phyloP scores from a whole-genome alignment of 176 grass and related monocot genomes.

The Lolium rigidum region DNA sequence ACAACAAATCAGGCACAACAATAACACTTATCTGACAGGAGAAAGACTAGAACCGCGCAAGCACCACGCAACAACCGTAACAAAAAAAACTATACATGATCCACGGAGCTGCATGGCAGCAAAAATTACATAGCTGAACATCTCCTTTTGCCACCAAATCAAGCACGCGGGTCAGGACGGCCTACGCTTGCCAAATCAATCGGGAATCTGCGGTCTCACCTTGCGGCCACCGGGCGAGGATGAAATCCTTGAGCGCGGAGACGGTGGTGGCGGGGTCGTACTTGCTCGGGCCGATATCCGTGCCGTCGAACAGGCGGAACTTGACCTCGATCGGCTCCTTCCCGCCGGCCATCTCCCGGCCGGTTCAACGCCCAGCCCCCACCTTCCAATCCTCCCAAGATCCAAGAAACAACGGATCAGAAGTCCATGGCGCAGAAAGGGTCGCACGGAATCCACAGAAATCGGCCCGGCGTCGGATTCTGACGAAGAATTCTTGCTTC shows the following conservation, averaged over 20 bases:
- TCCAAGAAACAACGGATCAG: constrained; percentile 50
- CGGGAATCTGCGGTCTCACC: constrained; percentile 56
- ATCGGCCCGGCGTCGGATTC: constrained; percentile 43
- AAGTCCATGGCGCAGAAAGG: constrained; percentile 40
- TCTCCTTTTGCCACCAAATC: neutral
- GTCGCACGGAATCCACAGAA: constrained; percentile 22
- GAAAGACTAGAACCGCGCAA: neutral
- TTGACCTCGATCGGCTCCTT: constrained; percentile 83
- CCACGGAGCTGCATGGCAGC: constrained; percentile 17
- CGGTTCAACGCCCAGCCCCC: constrained; percentile 43
- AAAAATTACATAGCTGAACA: constrained; percentile 17
- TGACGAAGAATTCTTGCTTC: constrained; percentile 61
- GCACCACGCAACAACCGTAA: constrained; percentile 8
- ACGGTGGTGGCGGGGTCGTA: constrained; percentile 82
- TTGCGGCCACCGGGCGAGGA: constrained; percentile 89
- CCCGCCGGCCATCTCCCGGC: constrained; percentile 51
- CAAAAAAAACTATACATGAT: constrained; percentile 18
- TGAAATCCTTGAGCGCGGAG: constrained; percentile 83
- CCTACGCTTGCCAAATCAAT: constrained; percentile 21
- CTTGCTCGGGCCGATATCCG: constrained; percentile 88
- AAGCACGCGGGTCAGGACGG: constrained; percentile 36
- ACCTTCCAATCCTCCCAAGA: constrained; percentile 36
- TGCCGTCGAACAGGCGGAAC: constrained; percentile 86
- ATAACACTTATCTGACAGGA: neutral
- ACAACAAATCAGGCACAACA: neutral